Evolutionary conservation across 352 stramenopile genomes (phyloP).

Genomic region (Phytophthora rubi): DNA sequence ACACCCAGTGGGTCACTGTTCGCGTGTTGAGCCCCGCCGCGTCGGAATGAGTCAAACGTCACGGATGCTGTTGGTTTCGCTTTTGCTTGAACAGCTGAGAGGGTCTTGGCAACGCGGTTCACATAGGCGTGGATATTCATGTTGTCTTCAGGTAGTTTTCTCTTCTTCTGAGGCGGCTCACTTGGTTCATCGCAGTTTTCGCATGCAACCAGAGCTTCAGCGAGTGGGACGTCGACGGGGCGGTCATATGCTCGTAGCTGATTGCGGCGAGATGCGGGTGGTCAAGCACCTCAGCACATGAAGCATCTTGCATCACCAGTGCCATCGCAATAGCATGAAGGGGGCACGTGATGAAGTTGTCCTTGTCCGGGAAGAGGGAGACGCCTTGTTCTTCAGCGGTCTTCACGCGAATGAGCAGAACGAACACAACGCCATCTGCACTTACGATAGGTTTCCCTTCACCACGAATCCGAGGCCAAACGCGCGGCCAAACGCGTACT

Average conservation of each 20-base stretch:
- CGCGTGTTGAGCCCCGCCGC: background rate
- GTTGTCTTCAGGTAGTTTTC: background rate
- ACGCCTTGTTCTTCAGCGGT: constrained; percentile 5
- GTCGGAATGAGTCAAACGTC: background rate
- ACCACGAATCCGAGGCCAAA: no score
- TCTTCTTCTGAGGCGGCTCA: no score
- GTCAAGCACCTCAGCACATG: background rate
- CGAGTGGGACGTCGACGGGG: background rate
- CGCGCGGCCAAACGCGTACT: no score
- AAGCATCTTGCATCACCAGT: constrained; percentile 2
- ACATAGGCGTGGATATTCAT: constrained; percentile 1
- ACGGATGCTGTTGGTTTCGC: background rate
- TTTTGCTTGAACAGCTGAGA: no score
- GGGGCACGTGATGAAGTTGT: constrained; percentile 8
- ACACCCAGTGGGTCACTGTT: no score
- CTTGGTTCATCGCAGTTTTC: background rate
- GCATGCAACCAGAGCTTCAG: background rate
- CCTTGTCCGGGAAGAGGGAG: constrained; percentile 1
- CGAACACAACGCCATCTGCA: constrained; percentile 7
- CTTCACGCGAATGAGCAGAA: constrained; percentile 3
- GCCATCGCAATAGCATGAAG: constrained; percentile 4
- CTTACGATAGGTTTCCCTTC: no score
- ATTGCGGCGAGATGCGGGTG: background rate
- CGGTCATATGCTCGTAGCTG: background rate
- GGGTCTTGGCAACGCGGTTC: background rate